Percentiles rank a stretch among this genome's conserved stretches.
Evolutionary conservation across 2,329 filamentous ascomycete genomes (phyloP).

Genomic region (Fusarium compactum): DNA sequence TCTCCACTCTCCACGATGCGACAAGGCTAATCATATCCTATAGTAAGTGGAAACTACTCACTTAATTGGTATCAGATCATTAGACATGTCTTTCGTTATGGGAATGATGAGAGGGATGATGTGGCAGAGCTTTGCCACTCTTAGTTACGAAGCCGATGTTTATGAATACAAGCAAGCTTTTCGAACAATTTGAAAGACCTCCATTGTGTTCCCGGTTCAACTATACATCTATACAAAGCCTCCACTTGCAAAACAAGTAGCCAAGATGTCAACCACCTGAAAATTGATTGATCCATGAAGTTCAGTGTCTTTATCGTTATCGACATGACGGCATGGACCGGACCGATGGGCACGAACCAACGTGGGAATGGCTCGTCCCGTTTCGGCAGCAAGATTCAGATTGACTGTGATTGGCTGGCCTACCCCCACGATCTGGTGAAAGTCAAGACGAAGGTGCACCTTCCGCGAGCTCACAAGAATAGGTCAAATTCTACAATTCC

Average conservation of each 20-base stretch:
- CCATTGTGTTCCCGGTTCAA: fast-evolving
- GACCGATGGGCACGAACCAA: not conserved
- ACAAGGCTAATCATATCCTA: not conserved
- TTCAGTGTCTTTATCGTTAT: not conserved
- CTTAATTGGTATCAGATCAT: fast-evolving
- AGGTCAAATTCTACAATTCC: too few species aligned
- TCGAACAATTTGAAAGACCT: too few species aligned
- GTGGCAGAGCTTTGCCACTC: fast-evolving
- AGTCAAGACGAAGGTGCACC: not conserved
- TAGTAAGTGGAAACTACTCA: too few species aligned
- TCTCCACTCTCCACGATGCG: fast-evolving
- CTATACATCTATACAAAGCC: fast-evolving
- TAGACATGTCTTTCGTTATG: too few species aligned
- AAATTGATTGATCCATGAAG: not conserved
- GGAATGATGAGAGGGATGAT: not conserved
- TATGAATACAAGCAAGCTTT: not conserved
- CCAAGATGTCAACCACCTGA: fast-evolving
- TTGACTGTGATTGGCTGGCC: fast-evolving
- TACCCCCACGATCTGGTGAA: fast-evolving
- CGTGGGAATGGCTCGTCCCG: not conserved
- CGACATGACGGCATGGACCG: not conserved
- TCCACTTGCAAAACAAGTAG: fast-evolving
- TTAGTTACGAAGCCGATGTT: not conserved
- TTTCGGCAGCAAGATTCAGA: not conserved
- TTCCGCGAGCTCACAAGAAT: not conserved